A percentile compares a stretch with the other conserved stretches of the same genome.
phyloP scores from a whole-genome alignment of 73 alveolate genomes.

The Halteria grandinella region DNA sequence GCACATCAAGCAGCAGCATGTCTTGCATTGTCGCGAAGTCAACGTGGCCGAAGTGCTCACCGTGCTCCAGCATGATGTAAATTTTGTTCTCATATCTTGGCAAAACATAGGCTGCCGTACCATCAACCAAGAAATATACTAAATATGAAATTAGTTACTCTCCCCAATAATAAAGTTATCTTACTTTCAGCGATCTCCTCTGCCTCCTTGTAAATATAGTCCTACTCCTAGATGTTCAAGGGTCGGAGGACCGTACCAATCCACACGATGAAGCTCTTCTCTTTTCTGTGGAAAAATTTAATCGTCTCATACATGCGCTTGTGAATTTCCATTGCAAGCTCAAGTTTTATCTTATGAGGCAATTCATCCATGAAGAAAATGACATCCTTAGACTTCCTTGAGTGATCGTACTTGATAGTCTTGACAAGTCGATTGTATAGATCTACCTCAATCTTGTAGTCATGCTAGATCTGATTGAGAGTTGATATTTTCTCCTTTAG shows the following conservation, averaged over 20 bases:
- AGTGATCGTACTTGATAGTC: background rate
- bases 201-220: background rate
- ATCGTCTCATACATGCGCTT: background rate
- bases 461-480: constrained; percentile 31
- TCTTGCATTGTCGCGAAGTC: background rate
- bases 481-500: constrained; percentile 32
- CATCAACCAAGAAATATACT: background rate
- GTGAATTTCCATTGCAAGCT: background rate
- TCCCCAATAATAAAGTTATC: too few species aligned
- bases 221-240: background rate
- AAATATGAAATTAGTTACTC: too few species aligned
- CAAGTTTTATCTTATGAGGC: background rate
- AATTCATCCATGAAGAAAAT: background rate
- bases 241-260: background rate
- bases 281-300: background rate
- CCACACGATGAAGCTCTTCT: constrained; percentile 1
- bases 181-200: background rate
- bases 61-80: background rate
- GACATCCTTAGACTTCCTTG: background rate
- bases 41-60: background rate
- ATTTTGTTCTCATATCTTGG: background rate
- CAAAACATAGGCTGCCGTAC: background rate
- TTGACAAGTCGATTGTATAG: background rate
- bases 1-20: background rate
- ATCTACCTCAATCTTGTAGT: constrained; percentile 44